Evolutionary conservation across 2,329 filamentous ascomycete genomes (phyloP).

Genomic region (Ramularia endophylla): DNA sequence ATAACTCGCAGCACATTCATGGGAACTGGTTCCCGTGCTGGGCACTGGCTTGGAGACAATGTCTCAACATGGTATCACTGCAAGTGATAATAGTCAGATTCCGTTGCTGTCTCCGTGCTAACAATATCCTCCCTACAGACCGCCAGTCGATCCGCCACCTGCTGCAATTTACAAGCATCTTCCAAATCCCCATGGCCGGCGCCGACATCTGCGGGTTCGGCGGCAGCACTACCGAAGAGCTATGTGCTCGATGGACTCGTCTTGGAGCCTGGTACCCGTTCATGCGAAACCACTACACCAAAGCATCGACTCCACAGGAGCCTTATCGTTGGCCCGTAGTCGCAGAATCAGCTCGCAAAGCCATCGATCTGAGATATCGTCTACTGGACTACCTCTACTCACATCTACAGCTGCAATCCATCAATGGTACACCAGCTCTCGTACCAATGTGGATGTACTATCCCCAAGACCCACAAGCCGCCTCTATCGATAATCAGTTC

Average conservation of each 20-base stretch:
- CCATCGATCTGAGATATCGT: conserved; percentile 63
- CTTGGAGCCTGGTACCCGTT: conserved; percentile 69
- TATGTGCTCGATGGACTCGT: conserved; percentile 69
- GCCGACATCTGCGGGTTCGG: conserved; percentile 71
- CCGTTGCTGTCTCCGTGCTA: no score
- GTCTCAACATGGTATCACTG: neutral
- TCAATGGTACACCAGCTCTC: conserved; percentile 58
- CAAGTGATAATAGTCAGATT: no score
- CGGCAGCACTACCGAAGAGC: conserved; percentile 56
- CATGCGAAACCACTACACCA: conserved; percentile 65
- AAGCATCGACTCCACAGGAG: conserved; percentile 53
- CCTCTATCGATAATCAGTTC: conserved; percentile 49
- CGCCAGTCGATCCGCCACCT: conserved; percentile 32
- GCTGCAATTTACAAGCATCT: conserved; percentile 41
- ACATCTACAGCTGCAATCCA: conserved; percentile 53
- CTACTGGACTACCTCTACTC: conserved; percentile 75
- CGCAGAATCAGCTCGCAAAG: conserved; percentile 57
- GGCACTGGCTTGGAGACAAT: conserved; percentile 58
- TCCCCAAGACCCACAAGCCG: conserved; percentile 50
- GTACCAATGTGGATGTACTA: conserved; percentile 68
- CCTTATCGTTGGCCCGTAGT: conserved; percentile 64
- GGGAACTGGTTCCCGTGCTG: conserved; percentile 50
- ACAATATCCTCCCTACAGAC: neutral
- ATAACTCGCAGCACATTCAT: conserved; percentile 60
- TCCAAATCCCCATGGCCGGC: conserved; percentile 43